Base-by-base conservation (phyloP, 2,329 filamentous ascomycete genomes). In the Aspergillus sp. region DNA sequence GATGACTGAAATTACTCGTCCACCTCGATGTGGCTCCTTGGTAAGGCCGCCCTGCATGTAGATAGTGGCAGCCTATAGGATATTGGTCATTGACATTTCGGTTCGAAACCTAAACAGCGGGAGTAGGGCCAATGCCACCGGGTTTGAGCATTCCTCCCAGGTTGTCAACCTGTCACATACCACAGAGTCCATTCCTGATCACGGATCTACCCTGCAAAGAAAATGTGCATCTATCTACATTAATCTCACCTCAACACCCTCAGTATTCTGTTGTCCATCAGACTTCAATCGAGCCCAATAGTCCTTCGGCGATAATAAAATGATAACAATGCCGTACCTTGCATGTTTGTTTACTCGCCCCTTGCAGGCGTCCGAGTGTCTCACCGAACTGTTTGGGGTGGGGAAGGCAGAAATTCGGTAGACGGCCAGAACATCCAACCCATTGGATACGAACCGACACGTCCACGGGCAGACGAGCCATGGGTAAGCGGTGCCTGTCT, bases 291-390 rank as follows among this genome's bases (percentile, higher is more conserved):
- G n/a, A 36, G 7, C 15, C 17, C 12, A 41, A 17, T 50, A 41
- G 8, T 26, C 49, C 3, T 11, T 30, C 26, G 36, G n/a, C 18
- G 11, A 32, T 15, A 30, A 18, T 45, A 5, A 53, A 15, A 36
- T 47, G 20, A 13, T 47, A 24, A 53, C 41, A 47, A 34, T 36
- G 24, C 30, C 36, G 51, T 41, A 53, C 51, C 51, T 53, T 53
- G 51, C 51, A 53, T 53, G 51, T 45, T 48, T 53, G 42, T 47
- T 53, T 53, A 47, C 32, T 15, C 15, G 51, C 43, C 51, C 51
- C 51, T 53, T 53, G 51, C 51, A 53, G 51, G 51, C 18, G 34
- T 20, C 36, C 5, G 22, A 17, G 20, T 22, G 43, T 48, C 44
- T 48, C 26, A 48, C 44, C 44, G 26, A 48, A 48, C 13, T 48